Evolutionary conservation across 371 early-diverging fungal genomes (phyloP).

Genomic region (Rozella allomycis): DNA sequence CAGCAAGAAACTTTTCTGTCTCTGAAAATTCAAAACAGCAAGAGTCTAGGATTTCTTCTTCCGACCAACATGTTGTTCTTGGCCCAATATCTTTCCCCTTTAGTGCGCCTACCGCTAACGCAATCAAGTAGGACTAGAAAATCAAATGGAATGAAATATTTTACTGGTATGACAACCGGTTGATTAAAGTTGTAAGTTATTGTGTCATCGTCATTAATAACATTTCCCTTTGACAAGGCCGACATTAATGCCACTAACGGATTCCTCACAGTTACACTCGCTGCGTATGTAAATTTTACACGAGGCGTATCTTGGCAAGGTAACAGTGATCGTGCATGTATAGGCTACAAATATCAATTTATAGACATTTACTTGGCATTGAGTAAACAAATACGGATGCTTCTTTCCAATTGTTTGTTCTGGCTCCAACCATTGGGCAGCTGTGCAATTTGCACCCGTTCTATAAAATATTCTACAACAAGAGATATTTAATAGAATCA

Average conservation of each 20-base stretch:
- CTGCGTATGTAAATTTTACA: conserved; percentile 73
- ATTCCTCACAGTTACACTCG: conserved; percentile 42
- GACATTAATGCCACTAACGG: conserved; percentile 35
- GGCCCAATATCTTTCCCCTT: conserved; percentile 59
- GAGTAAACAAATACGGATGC: conserved; percentile 83
- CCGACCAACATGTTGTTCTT: conserved; percentile 79
- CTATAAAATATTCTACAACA: neutral
- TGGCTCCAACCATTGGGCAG: conserved; percentile 73
- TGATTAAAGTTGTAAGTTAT: conserved; percentile 16
- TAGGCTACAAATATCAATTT: conserved; percentile 8
- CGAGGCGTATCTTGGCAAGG: conserved; percentile 81
- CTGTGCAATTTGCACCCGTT: conserved; percentile 36
- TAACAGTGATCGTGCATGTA: conserved; percentile 75
- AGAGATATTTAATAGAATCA: too few species aligned
- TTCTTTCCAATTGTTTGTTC: conserved; percentile 83
- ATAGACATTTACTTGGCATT: conserved; percentile 47
- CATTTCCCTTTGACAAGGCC: conserved; percentile 11
- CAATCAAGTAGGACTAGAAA: conserved; percentile 66
- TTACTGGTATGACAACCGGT: conserved; percentile 13
- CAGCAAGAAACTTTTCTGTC: conserved; percentile 62
- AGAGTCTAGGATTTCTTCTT: conserved; percentile 68
- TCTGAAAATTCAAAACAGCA: conserved; percentile 87
- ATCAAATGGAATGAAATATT: neutral
- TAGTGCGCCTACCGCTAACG: conserved; percentile 73
- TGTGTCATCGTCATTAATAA: conserved; percentile 3